Conservation (phyloP, 1,284 basidiomycete genomes). For the Ganoderma resinaceum region DNA sequence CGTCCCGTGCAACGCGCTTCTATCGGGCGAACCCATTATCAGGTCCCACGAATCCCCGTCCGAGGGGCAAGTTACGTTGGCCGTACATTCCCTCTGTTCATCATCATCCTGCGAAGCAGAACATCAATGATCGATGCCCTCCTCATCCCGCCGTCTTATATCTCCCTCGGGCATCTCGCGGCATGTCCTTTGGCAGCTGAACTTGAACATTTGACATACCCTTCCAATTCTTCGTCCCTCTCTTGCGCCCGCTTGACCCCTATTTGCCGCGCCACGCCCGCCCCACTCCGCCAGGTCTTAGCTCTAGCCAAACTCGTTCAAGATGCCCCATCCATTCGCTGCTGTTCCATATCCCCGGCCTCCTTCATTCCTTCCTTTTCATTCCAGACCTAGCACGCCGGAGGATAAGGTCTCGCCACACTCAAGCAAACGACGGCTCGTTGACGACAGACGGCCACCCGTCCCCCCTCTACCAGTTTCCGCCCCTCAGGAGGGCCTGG, state of each 20-base stretch:
- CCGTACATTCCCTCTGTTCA: slow-evolving; percentile 8
- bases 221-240: not conserved
- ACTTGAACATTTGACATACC: slow-evolving; percentile 4
- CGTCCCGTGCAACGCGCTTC: not conserved
- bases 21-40: not conserved
- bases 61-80: not conserved
- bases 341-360: slow-evolving; percentile 20
- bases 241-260: not conserved
- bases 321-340: slow-evolving; percentile 33
- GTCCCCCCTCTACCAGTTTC: slow-evolving; percentile 15
- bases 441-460: slow-evolving; percentile 2
- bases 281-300: not conserved
- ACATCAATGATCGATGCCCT: slow-evolving; percentile 19
- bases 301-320: not conserved
- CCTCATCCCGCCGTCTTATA: slow-evolving; percentile 10
- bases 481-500: slow-evolving; percentile 6
- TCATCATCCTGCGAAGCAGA: slow-evolving; percentile 17
- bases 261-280: not conserved
- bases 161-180: not conserved
- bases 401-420: slow-evolving; percentile 5
- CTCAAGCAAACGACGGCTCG: slow-evolving; percentile 10
- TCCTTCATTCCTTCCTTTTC: slow-evolving; percentile 16
- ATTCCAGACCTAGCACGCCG: slow-evolving; percentile 8
- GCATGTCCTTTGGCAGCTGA: slow-evolving; percentile 6
- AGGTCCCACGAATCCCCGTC: slow-evolving; percentile 2